Conservation (phyloP, 1,284 basidiomycete species). For the Ceratobasidium sp. region DNA sequence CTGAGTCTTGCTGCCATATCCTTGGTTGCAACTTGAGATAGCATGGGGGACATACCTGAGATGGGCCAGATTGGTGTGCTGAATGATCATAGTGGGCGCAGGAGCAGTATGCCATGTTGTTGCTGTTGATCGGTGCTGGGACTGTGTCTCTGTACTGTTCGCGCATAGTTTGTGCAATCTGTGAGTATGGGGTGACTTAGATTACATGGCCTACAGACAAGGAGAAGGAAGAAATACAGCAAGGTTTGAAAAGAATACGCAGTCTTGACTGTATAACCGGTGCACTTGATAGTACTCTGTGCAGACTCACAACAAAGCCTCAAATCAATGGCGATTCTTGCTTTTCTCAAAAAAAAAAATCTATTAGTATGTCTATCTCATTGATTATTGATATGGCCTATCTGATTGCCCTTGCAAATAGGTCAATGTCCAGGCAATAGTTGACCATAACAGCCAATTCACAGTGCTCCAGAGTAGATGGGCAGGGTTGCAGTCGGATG, state of each 20-base stretch:
- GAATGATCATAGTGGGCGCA: neutral
- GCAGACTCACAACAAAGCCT: neutral
- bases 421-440: slow-evolving; percentile 14
- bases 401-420: neutral
- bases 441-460: slow-evolving; percentile 1
- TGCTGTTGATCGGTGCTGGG: neutral
- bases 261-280: neutral
- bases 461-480: neutral
- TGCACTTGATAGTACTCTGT: neutral
- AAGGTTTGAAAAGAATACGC: neutral
- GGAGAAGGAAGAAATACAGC: neutral
- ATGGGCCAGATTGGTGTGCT: no score
- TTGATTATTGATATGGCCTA: neutral
- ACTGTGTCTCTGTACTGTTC: slow-evolving; percentile 3
- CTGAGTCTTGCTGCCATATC: no score
- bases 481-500: neutral
- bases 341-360: slow-evolving; percentile 16
- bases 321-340: neutral
- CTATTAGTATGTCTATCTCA: neutral
- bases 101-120: neutral
- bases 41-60: no score
- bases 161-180: neutral
- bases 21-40: no score
- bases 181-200: neutral
- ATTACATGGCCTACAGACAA: neutral